Conservation (phyloP, 176 grass and related monocot genomes). For the Musa itinerans region DNA sequence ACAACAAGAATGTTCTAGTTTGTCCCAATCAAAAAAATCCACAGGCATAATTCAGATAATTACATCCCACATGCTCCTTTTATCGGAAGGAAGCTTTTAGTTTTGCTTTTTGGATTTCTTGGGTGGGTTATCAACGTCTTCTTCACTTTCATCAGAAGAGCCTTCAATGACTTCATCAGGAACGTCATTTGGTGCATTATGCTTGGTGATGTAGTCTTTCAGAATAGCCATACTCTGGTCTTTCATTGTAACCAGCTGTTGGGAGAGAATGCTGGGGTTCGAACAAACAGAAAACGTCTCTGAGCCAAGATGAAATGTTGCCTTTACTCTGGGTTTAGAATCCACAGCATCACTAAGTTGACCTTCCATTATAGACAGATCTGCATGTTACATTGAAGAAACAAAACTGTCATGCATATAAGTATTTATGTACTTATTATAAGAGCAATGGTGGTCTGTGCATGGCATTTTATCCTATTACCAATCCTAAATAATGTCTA, state of each 20-base stretch:
- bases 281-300: constrained; percentile 46
- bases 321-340: constrained; percentile 38
- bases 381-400: constrained; percentile 13
- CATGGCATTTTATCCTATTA: too few species aligned
- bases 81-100: constrained; percentile 1
- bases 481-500: too few species aligned
- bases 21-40: too few species aligned
- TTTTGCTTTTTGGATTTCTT: constrained; percentile 81
- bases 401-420: neutral
- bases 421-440: too few species aligned
- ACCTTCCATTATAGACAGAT: constrained; percentile 22
- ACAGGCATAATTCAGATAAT: neutral
- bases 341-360: neutral
- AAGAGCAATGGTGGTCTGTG: too few species aligned
- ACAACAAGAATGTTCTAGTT: too few species aligned
- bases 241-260: constrained; percentile 58
- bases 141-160: constrained; percentile 28
- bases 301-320: constrained; percentile 40
- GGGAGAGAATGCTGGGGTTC: constrained; percentile 40
- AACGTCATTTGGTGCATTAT: constrained; percentile 63
- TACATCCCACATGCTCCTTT: neutral
- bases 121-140: constrained; percentile 31
- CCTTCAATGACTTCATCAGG: constrained; percentile 60
- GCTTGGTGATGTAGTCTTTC: constrained; percentile 61
- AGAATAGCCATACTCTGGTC: constrained; percentile 85